A percentile compares a stretch with the other conserved stretches of the same genome.
Conservation (phyloP, 305 asterid species). For the Coffea humblotiana region DNA sequence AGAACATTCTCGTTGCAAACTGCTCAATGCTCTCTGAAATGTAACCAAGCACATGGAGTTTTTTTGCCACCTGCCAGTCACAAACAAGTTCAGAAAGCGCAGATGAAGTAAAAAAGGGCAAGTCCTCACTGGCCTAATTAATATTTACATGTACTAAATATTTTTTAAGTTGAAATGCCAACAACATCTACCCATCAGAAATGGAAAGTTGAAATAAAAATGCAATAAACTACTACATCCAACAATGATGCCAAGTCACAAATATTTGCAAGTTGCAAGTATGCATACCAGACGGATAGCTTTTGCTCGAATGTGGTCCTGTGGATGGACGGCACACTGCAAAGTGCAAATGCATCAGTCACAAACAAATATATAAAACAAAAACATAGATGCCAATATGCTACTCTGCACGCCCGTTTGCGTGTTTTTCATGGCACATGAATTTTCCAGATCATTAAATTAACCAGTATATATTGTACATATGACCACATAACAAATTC, state of each 20-base stretch:
- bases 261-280: constrained; percentile 12
- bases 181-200: constrained; percentile 11
- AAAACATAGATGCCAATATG: constrained; percentile 9
- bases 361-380: constrained; percentile 18
- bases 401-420: neutral
- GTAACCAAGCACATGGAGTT: constrained; percentile 61
- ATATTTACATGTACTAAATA: neutral
- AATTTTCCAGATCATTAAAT: neutral
- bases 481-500: neutral
- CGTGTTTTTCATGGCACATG: neutral
- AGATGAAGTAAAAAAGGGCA: constrained; percentile 16
- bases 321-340: constrained; percentile 90
- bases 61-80: constrained; percentile 81
- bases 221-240: neutral
- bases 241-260: neutral
- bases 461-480: neutral
- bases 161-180: constrained; percentile 2
- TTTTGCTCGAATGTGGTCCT: constrained; percentile 89
- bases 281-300: constrained; percentile 90
- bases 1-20: constrained; percentile 73
- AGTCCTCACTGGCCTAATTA: constrained; percentile 8
- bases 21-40: constrained; percentile 77
- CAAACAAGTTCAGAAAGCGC: constrained; percentile 22
- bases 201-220: constrained; percentile 21
- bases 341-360: constrained; percentile 32